Base-by-base conservation (phyloP, 768 basidiomycete species). In the Pisolithus tinctorius region DNA sequence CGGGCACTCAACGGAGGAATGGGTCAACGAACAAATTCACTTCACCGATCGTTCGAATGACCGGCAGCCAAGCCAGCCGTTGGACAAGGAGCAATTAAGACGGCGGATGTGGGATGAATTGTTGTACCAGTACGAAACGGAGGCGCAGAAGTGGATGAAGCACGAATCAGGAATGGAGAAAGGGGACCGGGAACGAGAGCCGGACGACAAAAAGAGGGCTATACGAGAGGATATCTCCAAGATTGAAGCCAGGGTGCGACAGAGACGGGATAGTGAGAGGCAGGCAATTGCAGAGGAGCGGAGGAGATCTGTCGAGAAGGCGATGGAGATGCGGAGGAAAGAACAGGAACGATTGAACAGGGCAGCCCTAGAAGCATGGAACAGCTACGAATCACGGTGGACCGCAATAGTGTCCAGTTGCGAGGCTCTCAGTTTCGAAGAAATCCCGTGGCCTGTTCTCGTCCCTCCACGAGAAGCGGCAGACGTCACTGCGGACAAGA, bases 401-500 rank as follows among this genome's bases (percentile, higher is more conserved):
- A 59, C 68, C n/a, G 66, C 66, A 52, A 62, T 88, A 53, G 58
- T 65, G 27, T 60, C 67, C 7, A 72, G 76, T n/a, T 63, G 74
- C 13, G 76, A 75, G 43, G 56, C 65, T 20, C 69, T 89, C 42
- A 67, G 69, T 0, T 89, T 91, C 71, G 66, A 71, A 39, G 73
- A 72, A 43, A 79, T 88, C 45, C 88, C 88, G 9, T 92, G 88
- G 89, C 88, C 88, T 31, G 57, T 80, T 53, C 63, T 74, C 46
- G 55, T 60, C 11, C 58, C 63, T 11, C 80, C 82, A n/a, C 57
- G 56, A 20, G 62, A 58, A 40, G 67, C 69, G 3, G 76, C 73
- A 29, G 81, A 80, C 47, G 72, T 91, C 50, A 75, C 74, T 9
- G 67, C 77, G 6, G 70, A 73, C n/a, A 71, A 71, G n/a, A 76